Conservation (phyloP, 306 rosid genomes). For the Arachis stenosperma region DNA sequence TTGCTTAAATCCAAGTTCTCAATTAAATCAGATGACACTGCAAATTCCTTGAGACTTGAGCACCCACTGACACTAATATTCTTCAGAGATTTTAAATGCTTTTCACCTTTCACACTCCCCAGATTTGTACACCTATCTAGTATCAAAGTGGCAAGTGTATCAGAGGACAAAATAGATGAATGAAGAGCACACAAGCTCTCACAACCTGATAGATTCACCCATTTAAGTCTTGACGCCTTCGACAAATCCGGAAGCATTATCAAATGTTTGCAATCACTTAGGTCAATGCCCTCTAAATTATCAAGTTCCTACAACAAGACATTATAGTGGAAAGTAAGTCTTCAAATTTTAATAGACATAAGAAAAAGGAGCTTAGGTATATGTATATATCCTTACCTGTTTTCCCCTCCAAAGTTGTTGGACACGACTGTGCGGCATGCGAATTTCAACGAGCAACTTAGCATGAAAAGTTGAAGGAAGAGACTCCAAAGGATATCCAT, state of each 20-base stretch:
- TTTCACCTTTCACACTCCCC: neutral
- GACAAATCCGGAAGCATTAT: conserved; percentile 25
- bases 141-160: conserved; percentile 9
- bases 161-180: neutral
- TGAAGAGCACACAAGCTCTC: conserved; percentile 19
- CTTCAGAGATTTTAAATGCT: conserved; percentile 16
- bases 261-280: conserved; percentile 4
- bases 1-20: conserved; percentile 41
- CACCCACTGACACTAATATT: conserved; percentile 9
- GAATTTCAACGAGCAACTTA: neutral
- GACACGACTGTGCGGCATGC: neutral
- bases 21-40: conserved; percentile 1
- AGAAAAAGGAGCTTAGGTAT: too few species aligned
- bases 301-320: neutral
- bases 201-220: conserved; percentile 33
- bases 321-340: neutral
- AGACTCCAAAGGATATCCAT: neutral
- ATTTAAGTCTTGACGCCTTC: conserved; percentile 23
- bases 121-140: conserved; percentile 7
- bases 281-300: conserved; percentile 18
- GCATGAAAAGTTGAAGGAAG: neutral
- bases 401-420: neutral
- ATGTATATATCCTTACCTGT: neutral
- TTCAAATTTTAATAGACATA: too few species aligned
- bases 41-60: conserved; percentile 23